Evolutionary conservation across 257 asterid genomes (phyloP), one percentile per base, ranked within the genome.

Genomic region (Przewalskia tangutica): DNA sequence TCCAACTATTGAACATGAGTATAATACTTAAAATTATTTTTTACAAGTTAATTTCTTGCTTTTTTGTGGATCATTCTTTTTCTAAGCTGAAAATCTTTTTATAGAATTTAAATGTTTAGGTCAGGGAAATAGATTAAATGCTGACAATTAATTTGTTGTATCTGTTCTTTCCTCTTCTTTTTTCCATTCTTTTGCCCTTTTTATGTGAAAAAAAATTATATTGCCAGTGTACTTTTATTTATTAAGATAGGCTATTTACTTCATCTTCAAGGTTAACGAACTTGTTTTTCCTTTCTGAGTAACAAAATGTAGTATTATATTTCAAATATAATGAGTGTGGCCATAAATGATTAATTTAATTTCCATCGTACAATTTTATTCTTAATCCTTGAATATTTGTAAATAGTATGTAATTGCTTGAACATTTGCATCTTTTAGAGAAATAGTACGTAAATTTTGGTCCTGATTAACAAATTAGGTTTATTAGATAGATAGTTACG

Each of bases 1-100:
- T 83, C 97, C 99, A 0, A 81, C 84, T 4, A 90, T 93, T 65
- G 95, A 93, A 81, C 97, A 91, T 44, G 86, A 90, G 59, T 85
- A 79, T 54, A 86, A 86, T 80, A 12, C 5, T 73, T 73, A 8
- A 50, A 48, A 9, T 10, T 8, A 8, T 2, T 17, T 44, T 81
- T 65, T 51, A 51, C 6, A 51, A 11, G 48, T 13, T 20, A 27
- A 46, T 2, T 40, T 20, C 10, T 59, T 77, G 32, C 17, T 9
- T 23, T 0, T 34, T 34, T 38, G 53, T 63, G 44, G 46, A 77
- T 80, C 76, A 73, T 82, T 83, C 80, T 62, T 82, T 77, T 58
- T 84, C 85, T 76, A 73, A 70, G 77, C 81, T 82, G 63, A 79
- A 56, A 59, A 84, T 60, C 73, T 77, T 48, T 84, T 67, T 3